phyloP scores from a whole-genome alignment of 1,284 basidiomycete species.

The Ceratobasidium sp. region DNA sequence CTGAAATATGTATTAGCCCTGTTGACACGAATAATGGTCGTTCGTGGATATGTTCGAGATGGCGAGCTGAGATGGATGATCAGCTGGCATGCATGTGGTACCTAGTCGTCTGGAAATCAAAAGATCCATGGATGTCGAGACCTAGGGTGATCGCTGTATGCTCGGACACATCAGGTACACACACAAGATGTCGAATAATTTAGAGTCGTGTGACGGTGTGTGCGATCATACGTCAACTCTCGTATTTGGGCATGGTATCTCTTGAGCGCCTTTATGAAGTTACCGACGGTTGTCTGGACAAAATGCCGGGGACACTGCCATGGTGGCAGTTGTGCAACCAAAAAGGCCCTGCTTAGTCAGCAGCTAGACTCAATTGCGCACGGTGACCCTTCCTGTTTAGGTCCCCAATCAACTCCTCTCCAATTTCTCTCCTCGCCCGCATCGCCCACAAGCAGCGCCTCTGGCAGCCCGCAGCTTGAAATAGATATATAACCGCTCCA shows the following conservation, averaged over 20 bases:
- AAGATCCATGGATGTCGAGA: not conserved
- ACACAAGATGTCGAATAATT: not conserved
- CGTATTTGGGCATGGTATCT: no score
- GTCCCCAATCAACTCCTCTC: slow-evolving; percentile 3
- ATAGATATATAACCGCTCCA: slow-evolving; percentile 8
- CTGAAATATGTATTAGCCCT: no score
- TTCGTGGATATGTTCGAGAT: not conserved
- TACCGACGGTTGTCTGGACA: not conserved
- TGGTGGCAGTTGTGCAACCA: not conserved
- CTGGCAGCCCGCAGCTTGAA: slow-evolving; percentile 35
- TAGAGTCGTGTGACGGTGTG: not conserved
- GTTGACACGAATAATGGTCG: not conserved
- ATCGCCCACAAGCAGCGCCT: slow-evolving; percentile 35
- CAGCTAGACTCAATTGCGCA: slow-evolving; percentile 3
- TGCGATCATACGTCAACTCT: not conserved
- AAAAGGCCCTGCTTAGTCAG: slow-evolving; percentile 22
- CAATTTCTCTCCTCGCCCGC: not conserved
- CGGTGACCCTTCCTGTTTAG: slow-evolving; percentile 6
- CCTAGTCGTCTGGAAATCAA: not conserved
- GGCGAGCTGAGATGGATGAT: not conserved
- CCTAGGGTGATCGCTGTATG: not conserved
- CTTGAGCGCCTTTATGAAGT: no score
- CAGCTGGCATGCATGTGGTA: not conserved
- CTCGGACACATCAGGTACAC: not conserved
- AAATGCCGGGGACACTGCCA: not conserved